phyloP scores from a whole-genome alignment of 2,329 filamentous ascomycete genomes.

The Botrytis medusae region DNA sequence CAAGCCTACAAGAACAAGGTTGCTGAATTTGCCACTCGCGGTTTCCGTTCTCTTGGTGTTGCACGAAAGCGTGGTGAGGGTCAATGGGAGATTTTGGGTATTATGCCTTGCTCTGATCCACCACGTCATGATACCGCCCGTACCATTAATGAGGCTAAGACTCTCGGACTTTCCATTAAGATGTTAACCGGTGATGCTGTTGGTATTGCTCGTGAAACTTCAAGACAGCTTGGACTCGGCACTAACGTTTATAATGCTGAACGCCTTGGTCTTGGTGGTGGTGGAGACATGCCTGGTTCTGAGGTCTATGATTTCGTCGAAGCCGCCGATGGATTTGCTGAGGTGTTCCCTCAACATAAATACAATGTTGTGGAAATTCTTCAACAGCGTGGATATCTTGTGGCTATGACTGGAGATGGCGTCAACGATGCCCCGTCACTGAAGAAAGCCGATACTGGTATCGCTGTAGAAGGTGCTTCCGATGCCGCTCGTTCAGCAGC shows the following conservation, averaged over 20 bases:
- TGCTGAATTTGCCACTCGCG: conserved; percentile 85
- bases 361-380: conserved; percentile 92
- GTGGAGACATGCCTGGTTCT: conserved; percentile 89
- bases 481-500: conserved; percentile 88
- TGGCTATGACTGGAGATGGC: conserved; percentile 95
- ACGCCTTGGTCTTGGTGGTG: conserved; percentile 84
- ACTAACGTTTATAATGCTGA: conserved; percentile 95
- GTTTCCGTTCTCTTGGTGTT: conserved; percentile 91
- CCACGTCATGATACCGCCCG: conserved; percentile 87
- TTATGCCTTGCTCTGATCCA: conserved; percentile 92
- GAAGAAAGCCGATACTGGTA: conserved; percentile 95
- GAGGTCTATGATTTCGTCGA: conserved; percentile 95
- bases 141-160: conserved; percentile 87
- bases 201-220: conserved; percentile 89
- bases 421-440: conserved; percentile 91
- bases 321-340: conserved; percentile 90
- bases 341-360: conserved; percentile 95
- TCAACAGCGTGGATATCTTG: conserved; percentile 88
- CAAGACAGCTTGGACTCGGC: conserved; percentile 84
- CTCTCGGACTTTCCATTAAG: conserved; percentile 85
- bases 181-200: conserved; percentile 96
- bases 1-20: conserved; percentile 90
- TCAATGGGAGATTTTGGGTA: conserved; percentile 88
- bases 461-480: conserved; percentile 88
- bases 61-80: conserved; percentile 82